A percentile compares a stretch with the other conserved stretches of the same genome.
Evolutionary conservation across 1,139 yeast species (phyloP).

Genomic region (Hyphopichia pseudoburtonii): DNA sequence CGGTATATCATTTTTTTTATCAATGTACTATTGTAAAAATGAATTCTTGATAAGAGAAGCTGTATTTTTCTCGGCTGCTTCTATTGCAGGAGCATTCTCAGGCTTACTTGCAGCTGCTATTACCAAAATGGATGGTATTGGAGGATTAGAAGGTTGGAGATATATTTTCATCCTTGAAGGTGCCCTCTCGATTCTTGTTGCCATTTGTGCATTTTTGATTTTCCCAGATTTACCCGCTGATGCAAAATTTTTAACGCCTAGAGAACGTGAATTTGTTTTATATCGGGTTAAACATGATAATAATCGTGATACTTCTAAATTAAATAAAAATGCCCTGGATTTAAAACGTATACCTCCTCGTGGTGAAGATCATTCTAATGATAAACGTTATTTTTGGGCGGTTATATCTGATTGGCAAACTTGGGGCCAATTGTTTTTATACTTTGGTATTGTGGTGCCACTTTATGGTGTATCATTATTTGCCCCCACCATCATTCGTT

Average conservation of each 20-base stretch:
- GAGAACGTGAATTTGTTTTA: slow-evolving; percentile 11
- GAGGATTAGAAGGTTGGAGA: slow-evolving; percentile 58
- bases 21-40: background rate
- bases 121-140: slow-evolving; percentile 22
- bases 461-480: slow-evolving; percentile 25
- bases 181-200: background rate
- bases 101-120: slow-evolving; percentile 3
- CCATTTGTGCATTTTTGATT: slow-evolving; percentile 6
- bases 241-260: slow-evolving; percentile 15
- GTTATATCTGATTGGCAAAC: slow-evolving; percentile 27
- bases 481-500: slow-evolving; percentile 26
- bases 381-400: slow-evolving; percentile 17
- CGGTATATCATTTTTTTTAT: slow-evolving; percentile 39
- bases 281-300: slow-evolving; percentile 11
- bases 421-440: slow-evolving; percentile 15
- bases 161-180: slow-evolving; percentile 61
- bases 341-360: background rate
- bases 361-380: slow-evolving; percentile 13
- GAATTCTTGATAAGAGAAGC: slow-evolving; percentile 2
- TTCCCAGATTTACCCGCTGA: slow-evolving; percentile 17
- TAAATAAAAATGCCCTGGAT: background rate
- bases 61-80: background rate
- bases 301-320: slow-evolving; percentile 6
- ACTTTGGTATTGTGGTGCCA: slow-evolving; percentile 12
- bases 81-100: slow-evolving; percentile 2